Evolutionary conservation across 306 rosid species (phyloP).

Genomic region (Carpinus viminea): DNA sequence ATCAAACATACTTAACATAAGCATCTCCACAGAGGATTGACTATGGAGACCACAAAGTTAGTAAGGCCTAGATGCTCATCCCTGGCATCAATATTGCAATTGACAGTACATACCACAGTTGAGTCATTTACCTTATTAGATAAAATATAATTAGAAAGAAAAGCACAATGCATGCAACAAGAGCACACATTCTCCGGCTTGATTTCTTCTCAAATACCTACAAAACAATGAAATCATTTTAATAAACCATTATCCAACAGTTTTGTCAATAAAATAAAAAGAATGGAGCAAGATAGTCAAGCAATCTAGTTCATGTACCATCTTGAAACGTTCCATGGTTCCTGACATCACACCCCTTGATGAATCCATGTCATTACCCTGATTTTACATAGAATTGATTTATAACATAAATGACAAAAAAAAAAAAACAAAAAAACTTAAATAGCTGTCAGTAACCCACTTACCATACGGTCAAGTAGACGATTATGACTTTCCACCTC

Average conservation of each 20-base stretch:
- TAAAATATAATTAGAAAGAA: conserved; percentile 66
- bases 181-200: conserved; percentile 64
- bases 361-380: conserved; percentile 90
- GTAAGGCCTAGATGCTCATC: neutral
- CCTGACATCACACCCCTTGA: conserved; percentile 92
- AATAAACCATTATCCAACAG: conserved; percentile 26
- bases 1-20: neutral
- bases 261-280: conserved; percentile 18
- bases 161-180: conserved; percentile 61
- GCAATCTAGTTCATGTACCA: conserved; percentile 42
- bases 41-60: neutral
- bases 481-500: conserved; percentile 90
- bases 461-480: conserved; percentile 83
- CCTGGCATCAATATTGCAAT: conserved; percentile 9
- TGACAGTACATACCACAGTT: neutral
- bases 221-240: conserved; percentile 27
- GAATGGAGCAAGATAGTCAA: conserved; percentile 12
- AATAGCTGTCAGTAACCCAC: conserved; percentile 22
- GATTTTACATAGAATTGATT: conserved; percentile 30
- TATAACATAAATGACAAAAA: neutral
- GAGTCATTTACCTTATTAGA: conserved; percentile 67
- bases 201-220: conserved; percentile 94
- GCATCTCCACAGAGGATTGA: neutral
- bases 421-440: neutral
- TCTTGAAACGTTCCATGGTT: conserved; percentile 95